phyloP scores from a whole-genome alignment of 1,284 basidiomycete genomes.

The Inonotus hispidus region DNA sequence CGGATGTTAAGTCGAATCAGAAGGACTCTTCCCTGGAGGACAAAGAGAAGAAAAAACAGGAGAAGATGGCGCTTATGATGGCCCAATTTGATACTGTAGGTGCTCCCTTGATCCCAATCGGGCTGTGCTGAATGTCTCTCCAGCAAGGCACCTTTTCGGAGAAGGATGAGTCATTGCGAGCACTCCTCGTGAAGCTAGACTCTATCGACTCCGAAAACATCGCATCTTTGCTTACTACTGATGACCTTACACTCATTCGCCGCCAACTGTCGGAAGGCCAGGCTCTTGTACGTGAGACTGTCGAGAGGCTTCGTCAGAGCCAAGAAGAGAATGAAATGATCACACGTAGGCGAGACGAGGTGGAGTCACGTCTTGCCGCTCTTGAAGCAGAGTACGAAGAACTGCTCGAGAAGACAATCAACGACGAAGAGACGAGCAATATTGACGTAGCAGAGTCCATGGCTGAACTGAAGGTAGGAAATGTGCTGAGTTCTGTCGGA shows the following conservation, averaged over 20 bases:
- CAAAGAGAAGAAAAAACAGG: slow-evolving; percentile 98
- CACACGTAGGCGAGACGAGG: slow-evolving; percentile 77
- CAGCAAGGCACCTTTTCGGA: slow-evolving; percentile 86
- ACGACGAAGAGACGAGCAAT: slow-evolving; percentile 77
- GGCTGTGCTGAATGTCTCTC: slow-evolving; percentile 17
- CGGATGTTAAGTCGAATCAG: slow-evolving; percentile 75
- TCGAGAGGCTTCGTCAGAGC: slow-evolving; percentile 83
- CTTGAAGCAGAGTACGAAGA: slow-evolving; percentile 96
- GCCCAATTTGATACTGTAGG: slow-evolving; percentile 93
- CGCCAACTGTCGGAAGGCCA: slow-evolving; percentile 90
- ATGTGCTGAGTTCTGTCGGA: slow-evolving; percentile 13
- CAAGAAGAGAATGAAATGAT: slow-evolving; percentile 93
- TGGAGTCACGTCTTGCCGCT: slow-evolving; percentile 77
- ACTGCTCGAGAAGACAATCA: slow-evolving; percentile 83
- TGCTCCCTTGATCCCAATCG: slow-evolving; percentile 17
- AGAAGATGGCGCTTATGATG: slow-evolving; percentile 99
- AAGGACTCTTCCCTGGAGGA: slow-evolving; percentile 88
- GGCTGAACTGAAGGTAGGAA: slow-evolving; percentile 81
- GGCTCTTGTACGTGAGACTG: slow-evolving; percentile 78
- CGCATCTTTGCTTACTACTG: slow-evolving; percentile 57
- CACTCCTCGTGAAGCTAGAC: slow-evolving; percentile 80
- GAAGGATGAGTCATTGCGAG: slow-evolving; percentile 88
- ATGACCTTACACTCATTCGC: slow-evolving; percentile 77
- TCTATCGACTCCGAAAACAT: slow-evolving; percentile 56
- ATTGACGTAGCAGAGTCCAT: slow-evolving; percentile 78